These are phyloP conservation scores for Durotheca rogersii DNA, from an alignment of 495 filamentous ascomycete species.

Conservation along the genomic window DNA sequence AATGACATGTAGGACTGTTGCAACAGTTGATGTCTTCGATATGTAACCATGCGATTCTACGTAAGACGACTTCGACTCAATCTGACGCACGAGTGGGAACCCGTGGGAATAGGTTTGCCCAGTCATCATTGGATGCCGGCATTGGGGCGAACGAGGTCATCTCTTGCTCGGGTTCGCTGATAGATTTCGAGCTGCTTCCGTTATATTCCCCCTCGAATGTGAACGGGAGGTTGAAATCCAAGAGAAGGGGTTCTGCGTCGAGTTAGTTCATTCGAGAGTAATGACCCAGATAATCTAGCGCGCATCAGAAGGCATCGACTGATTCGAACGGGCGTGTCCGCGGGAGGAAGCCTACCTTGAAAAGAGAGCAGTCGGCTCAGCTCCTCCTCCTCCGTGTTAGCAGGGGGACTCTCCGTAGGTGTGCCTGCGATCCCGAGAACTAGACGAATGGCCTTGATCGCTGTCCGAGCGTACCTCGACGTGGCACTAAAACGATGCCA, in stretches of 20 bases:
- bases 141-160: constrained; percentile 1
- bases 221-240: constrained; percentile 22
- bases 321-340: neutral
- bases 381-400: constrained; percentile 11
- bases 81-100: constrained; percentile 7
- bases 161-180: constrained; percentile 9
- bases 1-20: too few relatives aligned
- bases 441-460: constrained; percentile 18
- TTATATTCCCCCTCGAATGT: constrained; percentile 17
- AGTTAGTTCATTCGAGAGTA: constrained; percentile 3
- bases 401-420: constrained; percentile 5
- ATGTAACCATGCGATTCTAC: neutral
- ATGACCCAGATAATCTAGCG: neutral
- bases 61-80: neutral
- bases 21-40: too few relatives aligned
- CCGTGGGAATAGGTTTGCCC: constrained; percentile 17
- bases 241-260: constrained; percentile 17
- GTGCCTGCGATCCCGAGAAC: constrained; percentile 11
- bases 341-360: constrained; percentile 15
- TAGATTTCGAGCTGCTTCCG: constrained; percentile 7
- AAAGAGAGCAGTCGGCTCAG: constrained; percentile 16
- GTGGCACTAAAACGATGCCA: constrained; percentile 24
- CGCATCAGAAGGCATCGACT: neutral
- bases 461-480: constrained; percentile 27
- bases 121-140: constrained; percentile 9